phyloP scores from a whole-genome alignment of 148 eudicot genomes.

The Rhododendron ovatum region DNA sequence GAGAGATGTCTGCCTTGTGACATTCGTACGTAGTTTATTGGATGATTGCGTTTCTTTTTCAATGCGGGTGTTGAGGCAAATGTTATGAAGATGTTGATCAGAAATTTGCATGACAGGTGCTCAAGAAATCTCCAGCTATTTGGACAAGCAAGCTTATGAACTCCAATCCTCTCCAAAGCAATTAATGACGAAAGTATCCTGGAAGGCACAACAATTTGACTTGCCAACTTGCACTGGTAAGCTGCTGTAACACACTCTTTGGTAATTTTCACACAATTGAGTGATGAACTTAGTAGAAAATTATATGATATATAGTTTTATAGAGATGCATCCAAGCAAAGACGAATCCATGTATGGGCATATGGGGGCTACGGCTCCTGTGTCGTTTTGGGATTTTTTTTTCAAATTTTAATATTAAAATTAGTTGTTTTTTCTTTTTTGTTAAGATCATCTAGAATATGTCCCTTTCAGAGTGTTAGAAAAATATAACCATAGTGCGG shows the following conservation, averaged over 20 bases:
- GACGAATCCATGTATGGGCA: too few species aligned
- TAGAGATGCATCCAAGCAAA: background rate
- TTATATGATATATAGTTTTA: background rate
- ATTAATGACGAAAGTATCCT: background rate
- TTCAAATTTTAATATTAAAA: too few species aligned
- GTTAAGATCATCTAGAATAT: too few species aligned
- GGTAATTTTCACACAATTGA: too few species aligned
- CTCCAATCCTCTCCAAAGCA: background rate
- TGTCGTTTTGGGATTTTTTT: too few species aligned
- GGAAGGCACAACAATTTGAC: background rate
- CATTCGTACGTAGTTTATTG: too few species aligned
- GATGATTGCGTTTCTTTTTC: background rate
- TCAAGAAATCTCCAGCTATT: background rate
- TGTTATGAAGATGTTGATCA: background rate
- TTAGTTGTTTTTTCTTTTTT: too few species aligned
- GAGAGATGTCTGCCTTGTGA: background rate
- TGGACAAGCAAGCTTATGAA: background rate
- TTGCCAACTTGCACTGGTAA: background rate
- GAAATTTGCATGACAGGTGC: background rate
- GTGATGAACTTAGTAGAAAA: too few species aligned
- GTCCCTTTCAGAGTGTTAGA: too few species aligned
- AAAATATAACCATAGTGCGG: too few species aligned
- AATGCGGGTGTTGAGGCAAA: background rate
- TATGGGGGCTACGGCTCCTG: too few species aligned
- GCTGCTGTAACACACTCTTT: background rate